These are phyloP conservation scores for Kickxella alabastrina DNA, from an alignment of 192 early-diverging fungal genomes.

Conservation along the genomic window DNA sequence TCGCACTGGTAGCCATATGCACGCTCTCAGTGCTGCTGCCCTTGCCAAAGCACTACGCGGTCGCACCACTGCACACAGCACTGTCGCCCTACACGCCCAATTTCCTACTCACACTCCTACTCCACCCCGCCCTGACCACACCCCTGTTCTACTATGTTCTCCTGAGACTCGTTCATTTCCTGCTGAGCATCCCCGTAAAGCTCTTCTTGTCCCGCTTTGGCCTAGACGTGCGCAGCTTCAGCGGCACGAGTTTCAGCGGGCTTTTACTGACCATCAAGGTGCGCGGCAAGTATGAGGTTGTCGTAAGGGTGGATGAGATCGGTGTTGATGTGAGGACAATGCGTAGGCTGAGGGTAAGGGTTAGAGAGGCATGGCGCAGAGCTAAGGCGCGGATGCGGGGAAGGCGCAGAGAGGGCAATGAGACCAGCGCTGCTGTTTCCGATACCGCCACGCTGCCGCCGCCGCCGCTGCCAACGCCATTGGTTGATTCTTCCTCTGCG, in stretches of 20 bases:
- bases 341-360: conserved; percentile 30
- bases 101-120: background rate
- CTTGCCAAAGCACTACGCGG: conserved; percentile 17
- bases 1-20: conserved; percentile 16
- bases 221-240: conserved; percentile 31
- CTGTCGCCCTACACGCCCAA: conserved; percentile 22
- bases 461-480: background rate
- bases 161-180: conserved; percentile 15
- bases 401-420: background rate
- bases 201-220: conserved; percentile 41
- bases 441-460: background rate
- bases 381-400: background rate
- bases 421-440: background rate
- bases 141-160: conserved; percentile 22
- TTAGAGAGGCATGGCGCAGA: conserved; percentile 13
- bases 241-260: conserved; percentile 35
- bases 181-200: conserved; percentile 31
- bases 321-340: conserved; percentile 49
- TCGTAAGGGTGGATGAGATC: conserved; percentile 30
- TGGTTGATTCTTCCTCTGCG: background rate
- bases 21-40: conserved; percentile 32
- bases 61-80: conserved; percentile 11
- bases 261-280: conserved; percentile 20
- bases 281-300: conserved; percentile 17
- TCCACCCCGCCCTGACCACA: conserved; percentile 30